Conservation (phyloP, 208 protist species). For the Leishmania aethiopica region DNA sequence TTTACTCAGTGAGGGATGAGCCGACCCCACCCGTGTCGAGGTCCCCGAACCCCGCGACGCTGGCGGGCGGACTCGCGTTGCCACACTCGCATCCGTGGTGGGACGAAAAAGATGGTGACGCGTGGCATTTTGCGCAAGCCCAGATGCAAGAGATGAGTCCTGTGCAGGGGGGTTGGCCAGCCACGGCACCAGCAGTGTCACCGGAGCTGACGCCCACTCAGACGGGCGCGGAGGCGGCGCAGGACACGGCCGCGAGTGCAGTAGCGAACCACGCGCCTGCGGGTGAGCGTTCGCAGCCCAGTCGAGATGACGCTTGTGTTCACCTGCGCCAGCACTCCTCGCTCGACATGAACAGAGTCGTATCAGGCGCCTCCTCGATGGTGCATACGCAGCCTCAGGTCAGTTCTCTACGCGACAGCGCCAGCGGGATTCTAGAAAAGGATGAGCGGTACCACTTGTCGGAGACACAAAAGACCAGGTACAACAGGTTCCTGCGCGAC, state of each 20-base stretch:
- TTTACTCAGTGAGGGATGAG: background rate
- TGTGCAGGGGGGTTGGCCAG: background rate
- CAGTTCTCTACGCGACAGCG: background rate
- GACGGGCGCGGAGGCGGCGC: no score
- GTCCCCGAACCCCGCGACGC: background rate
- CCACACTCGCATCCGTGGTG: no score
- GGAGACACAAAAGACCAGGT: constrained; percentile 32
- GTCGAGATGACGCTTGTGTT: background rate
- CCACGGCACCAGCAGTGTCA: background rate
- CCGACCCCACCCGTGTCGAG: background rate
- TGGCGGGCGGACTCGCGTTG: background rate
- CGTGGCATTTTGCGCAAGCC: background rate
- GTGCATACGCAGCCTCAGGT: background rate
- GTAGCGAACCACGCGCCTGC: background rate
- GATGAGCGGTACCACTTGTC: constrained; percentile 28
- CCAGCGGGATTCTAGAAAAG: background rate
- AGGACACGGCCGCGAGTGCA: background rate
- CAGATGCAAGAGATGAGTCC: no score
- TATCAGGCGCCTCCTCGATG: background rate
- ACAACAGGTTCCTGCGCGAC: constrained; percentile 52
- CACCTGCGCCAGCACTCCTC: background rate
- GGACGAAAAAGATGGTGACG: background rate
- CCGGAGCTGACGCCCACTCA: background rate
- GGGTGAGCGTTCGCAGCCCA: background rate
- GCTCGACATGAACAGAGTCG: background rate